Evolutionary conservation across 345 rosid genomes (phyloP).

Genomic region (Syzygium oleosum): DNA sequence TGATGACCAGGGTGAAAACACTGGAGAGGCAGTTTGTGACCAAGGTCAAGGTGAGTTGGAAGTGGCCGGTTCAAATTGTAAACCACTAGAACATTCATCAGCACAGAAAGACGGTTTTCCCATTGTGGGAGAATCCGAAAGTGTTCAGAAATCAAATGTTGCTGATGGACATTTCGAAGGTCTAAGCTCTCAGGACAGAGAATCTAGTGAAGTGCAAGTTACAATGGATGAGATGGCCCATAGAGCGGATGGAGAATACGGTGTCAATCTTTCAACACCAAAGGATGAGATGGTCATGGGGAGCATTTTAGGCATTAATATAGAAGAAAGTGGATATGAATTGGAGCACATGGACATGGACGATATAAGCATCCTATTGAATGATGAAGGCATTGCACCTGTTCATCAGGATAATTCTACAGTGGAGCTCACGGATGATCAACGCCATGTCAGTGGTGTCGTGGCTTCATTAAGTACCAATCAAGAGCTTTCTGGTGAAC

Average conservation of each 20-base stretch:
- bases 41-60: neutral
- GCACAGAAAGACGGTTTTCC: neutral
- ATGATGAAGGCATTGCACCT: neutral
- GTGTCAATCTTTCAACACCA: neutral
- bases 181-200: neutral
- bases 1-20: neutral
- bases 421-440: neutral
- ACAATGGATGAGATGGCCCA: neutral
- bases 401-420: neutral
- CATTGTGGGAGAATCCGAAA: neutral
- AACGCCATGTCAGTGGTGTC: neutral
- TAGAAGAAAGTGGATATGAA: neutral
- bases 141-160: neutral
- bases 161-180: neutral
- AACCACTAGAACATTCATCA: neutral
- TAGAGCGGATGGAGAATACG: neutral
- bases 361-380: neutral
- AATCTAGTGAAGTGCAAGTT: neutral
- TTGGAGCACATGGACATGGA: neutral
- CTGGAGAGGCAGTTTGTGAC: neutral
- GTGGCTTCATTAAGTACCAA: neutral
- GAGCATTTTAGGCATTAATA: neutral
- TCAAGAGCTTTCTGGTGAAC: neutral
- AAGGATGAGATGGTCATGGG: neutral
- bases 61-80: neutral